phyloP scores from a whole-genome alignment of 192 early-diverging fungal species.

The Gaertneriomyces semiglobifer region DNA sequence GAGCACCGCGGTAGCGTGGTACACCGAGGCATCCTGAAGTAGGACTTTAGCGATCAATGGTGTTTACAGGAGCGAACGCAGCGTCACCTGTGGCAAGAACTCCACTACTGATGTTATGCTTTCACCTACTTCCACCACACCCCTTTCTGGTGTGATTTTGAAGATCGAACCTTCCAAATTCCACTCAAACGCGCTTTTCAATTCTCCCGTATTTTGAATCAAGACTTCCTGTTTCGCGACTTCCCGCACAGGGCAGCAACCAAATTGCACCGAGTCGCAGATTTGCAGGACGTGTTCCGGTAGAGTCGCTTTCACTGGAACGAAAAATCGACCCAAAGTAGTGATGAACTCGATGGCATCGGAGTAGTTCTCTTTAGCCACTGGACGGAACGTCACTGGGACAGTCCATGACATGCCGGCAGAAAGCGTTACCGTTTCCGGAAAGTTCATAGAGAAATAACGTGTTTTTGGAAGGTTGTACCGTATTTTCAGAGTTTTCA shows the following conservation, averaged over 20 bases:
- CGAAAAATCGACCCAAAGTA: conserved; percentile 53
- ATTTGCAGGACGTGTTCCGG: conserved; percentile 54
- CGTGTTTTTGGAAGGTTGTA: conserved; percentile 57
- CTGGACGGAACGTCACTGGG: conserved; percentile 55
- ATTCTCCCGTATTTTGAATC: conserved; percentile 49
- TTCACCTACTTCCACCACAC: too few species aligned
- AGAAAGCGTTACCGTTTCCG: conserved; percentile 53
- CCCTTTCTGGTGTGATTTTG: too few species aligned
- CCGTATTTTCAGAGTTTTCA: conserved; percentile 62
- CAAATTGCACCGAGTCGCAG: conserved; percentile 46
- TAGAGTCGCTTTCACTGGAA: conserved; percentile 51
- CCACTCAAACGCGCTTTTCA: conserved; percentile 51
- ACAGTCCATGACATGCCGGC: conserved; percentile 61
- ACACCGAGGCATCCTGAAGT: conserved; percentile 47
- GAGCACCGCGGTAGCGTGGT: conserved; percentile 46
- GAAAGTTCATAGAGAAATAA: conserved; percentile 60
- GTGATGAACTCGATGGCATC: conserved; percentile 55
- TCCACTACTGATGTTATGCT: too few species aligned
- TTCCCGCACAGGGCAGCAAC: conserved; percentile 50
- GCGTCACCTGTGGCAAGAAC: too few species aligned
- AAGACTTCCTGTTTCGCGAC: conserved; percentile 39
- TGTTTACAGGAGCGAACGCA: too few species aligned
- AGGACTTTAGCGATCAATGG: not conserved
- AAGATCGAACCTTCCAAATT: not conserved
- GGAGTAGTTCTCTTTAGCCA: conserved; percentile 55